These are phyloP conservation scores for Penicillium canescens DNA, from an alignment of 495 filamentous ascomycete genomes.

Conservation along the genomic window DNA sequence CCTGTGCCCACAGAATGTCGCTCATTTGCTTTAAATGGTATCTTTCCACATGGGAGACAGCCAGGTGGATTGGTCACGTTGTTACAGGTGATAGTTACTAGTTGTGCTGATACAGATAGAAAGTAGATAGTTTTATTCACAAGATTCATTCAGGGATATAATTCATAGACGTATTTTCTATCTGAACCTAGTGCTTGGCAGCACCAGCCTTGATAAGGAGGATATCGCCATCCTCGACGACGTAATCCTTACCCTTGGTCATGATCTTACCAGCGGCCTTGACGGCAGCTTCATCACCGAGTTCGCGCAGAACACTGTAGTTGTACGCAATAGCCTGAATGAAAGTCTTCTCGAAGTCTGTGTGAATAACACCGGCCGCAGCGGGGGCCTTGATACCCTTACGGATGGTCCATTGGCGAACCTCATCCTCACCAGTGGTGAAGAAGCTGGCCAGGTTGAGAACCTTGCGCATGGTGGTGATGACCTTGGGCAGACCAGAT, in stretches of 20 bases:
- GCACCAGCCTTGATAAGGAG: constrained; percentile 94
- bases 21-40: too few species aligned
- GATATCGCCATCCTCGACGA: constrained; percentile 57
- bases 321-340: constrained; percentile 95
- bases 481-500: constrained; percentile 88
- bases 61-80: too few species aligned
- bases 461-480: constrained; percentile 91
- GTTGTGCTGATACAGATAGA: not conserved
- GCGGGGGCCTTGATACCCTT: constrained; percentile 96
- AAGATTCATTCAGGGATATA: constrained; percentile 13
- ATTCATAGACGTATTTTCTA: constrained; percentile 20
- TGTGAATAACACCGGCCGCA: constrained; percentile 97
- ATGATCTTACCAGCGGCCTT: constrained; percentile 94
- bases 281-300: constrained; percentile 83
- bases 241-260: constrained; percentile 99
- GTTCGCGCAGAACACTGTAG: constrained; percentile 74
- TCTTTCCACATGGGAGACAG: too few species aligned
- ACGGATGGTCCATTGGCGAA: constrained; percentile 97
- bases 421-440: constrained; percentile 95
- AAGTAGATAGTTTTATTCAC: not conserved
- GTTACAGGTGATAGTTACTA: too few species aligned
- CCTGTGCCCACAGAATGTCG: too few species aligned
- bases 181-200: constrained; percentile 66
- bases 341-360: constrained; percentile 99
- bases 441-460: constrained; percentile 93